Percentiles rank a stretch among this genome's conserved stretches.
phyloP scores from a whole-genome alignment of 371 early-diverging fungal species.

The Fennellomyces sp. region DNA sequence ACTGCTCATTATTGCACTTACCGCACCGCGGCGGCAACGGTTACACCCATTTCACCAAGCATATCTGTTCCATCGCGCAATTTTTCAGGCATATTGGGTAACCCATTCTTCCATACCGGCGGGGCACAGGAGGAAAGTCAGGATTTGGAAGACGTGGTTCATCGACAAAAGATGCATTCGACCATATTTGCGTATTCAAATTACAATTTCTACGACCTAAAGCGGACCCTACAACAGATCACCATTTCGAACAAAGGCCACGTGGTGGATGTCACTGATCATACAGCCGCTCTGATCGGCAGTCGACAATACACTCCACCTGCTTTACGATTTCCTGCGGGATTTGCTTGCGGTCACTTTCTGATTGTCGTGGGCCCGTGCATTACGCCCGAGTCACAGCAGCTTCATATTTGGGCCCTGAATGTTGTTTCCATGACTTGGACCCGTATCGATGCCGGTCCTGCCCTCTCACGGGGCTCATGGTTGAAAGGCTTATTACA shows the following conservation, averaged over 20 bases:
- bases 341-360: slow-evolving; percentile 65
- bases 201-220: slow-evolving; percentile 63
- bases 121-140: background rate
- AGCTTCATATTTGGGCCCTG: slow-evolving; percentile 75
- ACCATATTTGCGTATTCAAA: slow-evolving; percentile 65
- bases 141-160: background rate
- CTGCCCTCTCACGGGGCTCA: slow-evolving; percentile 62
- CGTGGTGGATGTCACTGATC: slow-evolving; percentile 51
- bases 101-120: background rate
- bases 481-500: slow-evolving; percentile 73
- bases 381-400: slow-evolving; percentile 56
- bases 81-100: background rate
- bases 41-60: slow-evolving; percentile 29
- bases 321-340: slow-evolving; percentile 73
- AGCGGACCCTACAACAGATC: slow-evolving; percentile 65
- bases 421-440: slow-evolving; percentile 62
- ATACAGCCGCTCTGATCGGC: slow-evolving; percentile 12
- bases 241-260: slow-evolving; percentile 31
- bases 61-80: background rate
- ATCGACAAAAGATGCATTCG: background rate
- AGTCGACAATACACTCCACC: slow-evolving; percentile 61
- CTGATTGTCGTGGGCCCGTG: slow-evolving; percentile 73
- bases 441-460: slow-evolving; percentile 69
- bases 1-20: slow-evolving; percentile 72
- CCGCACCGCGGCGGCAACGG: slow-evolving; percentile 65